Percentiles rank a stretch among this genome's conserved stretches.
These are phyloP conservation scores for Ananas comosus DNA, from an alignment of 176 grass and related monocot species.

Conservation along the genomic window DNA sequence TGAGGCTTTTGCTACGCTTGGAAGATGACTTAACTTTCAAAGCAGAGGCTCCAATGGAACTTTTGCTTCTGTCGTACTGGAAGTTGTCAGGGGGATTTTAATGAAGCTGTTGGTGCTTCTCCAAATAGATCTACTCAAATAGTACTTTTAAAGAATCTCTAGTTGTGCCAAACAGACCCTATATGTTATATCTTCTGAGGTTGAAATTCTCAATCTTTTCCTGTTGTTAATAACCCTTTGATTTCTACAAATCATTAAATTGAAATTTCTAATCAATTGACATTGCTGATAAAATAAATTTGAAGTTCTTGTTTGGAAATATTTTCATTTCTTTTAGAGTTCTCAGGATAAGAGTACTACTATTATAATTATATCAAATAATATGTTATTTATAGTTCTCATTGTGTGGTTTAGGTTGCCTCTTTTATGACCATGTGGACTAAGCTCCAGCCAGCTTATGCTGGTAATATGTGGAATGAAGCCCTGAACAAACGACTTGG, in stretches of 20 bases:
- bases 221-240: background rate
- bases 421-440: slow-evolving; percentile 96
- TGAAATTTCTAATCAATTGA: background rate
- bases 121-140: too few species aligned
- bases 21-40: too few species aligned
- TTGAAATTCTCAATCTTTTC: background rate
- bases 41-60: too few species aligned
- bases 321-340: background rate
- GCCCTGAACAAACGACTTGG: slow-evolving; percentile 93
- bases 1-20: too few species aligned
- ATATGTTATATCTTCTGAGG: background rate
- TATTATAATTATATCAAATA: background rate
- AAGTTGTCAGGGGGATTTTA: too few species aligned
- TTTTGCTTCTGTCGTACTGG: too few species aligned
- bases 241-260: background rate
- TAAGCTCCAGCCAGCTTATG: slow-evolving; percentile 86
- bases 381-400: slow-evolving; percentile 13
- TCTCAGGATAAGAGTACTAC: too few species aligned
- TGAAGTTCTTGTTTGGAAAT: background rate
- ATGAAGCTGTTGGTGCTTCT: too few species aligned
- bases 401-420: slow-evolving; percentile 56
- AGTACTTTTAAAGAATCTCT: too few species aligned
- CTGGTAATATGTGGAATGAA: slow-evolving; percentile 86
- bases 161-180: too few species aligned
- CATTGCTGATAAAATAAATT: background rate